A percentile compares a stretch with the other conserved stretches of the same genome.
Conservation (phyloP, 169 alveolate genomes). For the Theileria orientalis region DNA sequence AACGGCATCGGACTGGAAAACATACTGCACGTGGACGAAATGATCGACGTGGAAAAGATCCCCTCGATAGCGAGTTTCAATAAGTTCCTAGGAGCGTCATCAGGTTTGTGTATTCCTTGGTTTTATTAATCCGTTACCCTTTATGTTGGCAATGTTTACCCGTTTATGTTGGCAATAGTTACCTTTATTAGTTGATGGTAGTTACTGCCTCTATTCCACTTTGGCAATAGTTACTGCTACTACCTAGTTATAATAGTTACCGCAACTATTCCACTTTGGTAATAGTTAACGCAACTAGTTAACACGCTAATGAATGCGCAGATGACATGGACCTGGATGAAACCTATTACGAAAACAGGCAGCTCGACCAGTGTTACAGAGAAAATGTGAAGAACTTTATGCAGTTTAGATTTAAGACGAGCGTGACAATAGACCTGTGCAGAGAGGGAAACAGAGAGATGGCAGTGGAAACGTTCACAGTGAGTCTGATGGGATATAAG, state of each 20-base stretch:
- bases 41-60: slow-evolving; percentile 7
- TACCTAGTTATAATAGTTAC: background rate
- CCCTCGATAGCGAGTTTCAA: background rate
- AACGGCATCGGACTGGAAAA: background rate
- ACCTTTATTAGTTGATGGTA: too few species aligned
- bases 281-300: background rate
- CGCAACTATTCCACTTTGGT: background rate
- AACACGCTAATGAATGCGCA: too few species aligned
- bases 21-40: slow-evolving; percentile 1
- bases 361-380: background rate
- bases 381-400: slow-evolving; percentile 12
- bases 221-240: background rate
- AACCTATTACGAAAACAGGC: background rate
- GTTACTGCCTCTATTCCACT: background rate
- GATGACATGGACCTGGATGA: too few species aligned
- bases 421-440: slow-evolving; percentile 42
- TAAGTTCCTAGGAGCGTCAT: background rate
- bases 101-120: background rate
- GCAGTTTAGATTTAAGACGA: slow-evolving; percentile 15
- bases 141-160: too few species aligned
- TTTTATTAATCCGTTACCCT: background rate
- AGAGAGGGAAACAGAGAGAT: slow-evolving; percentile 40
- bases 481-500: slow-evolving; percentile 41
- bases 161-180: too few species aligned
- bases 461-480: slow-evolving; percentile 47